Percentiles rank a stretch among this genome's conserved stretches.
phyloP scores from a whole-genome alignment of 1,284 basidiomycete genomes.

The Puccinia horiana region DNA sequence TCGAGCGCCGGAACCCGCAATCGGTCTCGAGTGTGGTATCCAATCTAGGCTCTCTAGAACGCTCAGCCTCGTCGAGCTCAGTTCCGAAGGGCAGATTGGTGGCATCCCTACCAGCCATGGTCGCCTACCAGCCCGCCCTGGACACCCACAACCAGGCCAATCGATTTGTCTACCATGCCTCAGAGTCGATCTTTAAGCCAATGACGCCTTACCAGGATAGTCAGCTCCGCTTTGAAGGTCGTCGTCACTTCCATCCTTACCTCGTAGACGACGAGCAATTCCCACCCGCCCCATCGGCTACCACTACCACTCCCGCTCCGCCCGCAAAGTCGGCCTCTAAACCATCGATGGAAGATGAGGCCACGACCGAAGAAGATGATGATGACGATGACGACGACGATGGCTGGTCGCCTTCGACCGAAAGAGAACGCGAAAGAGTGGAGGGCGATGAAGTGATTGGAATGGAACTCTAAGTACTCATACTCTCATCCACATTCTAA shows the following conservation, averaged over 20 bases:
- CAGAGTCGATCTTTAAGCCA: constrained; percentile 42
- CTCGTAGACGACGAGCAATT: neutral
- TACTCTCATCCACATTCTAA: neutral
- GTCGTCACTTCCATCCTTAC: neutral
- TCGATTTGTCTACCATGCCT: constrained; percentile 8
- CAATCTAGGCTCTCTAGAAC: neutral
- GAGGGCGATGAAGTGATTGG: constrained; percentile 35
- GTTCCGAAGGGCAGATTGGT: neutral
- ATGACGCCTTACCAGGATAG: constrained; percentile 32
- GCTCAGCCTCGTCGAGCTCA: neutral
- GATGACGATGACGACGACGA: constrained; percentile 32
- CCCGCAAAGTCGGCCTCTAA: neutral
- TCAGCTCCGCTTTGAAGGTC: constrained; percentile 33
- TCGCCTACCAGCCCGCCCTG: constrained; percentile 15
- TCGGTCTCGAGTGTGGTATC: constrained; percentile 5
- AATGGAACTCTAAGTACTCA: constrained; percentile 29
- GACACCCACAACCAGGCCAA: neutral
- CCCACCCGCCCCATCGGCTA: neutral
- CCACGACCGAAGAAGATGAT: neutral
- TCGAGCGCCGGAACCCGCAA: constrained; percentile 19
- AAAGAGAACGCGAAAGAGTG: constrained; percentile 6
- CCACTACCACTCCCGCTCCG: neutral
- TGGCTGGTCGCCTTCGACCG: constrained; percentile 11
- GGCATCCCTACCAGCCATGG: neutral
- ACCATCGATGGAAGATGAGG: neutral